These are phyloP conservation scores for Heliamphora exappendiculata DNA, from an alignment of 148 eudicot genomes.

Conservation along the genomic window DNA sequence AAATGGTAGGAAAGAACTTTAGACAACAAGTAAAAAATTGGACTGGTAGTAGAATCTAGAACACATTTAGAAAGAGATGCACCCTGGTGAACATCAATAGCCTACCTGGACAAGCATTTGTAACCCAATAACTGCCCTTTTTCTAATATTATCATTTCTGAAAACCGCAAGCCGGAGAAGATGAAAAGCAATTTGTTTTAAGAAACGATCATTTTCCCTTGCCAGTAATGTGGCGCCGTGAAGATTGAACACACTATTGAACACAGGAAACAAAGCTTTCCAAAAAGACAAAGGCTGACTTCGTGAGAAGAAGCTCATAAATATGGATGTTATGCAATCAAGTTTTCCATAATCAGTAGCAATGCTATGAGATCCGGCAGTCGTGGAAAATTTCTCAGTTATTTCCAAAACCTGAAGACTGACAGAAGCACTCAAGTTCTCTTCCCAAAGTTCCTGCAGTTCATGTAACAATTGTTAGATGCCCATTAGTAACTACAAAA, in stretches of 20 bases:
- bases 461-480: constrained; percentile 1
- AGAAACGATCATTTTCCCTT: constrained; percentile 95
- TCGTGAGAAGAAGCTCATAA: constrained; percentile 82
- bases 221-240: constrained; percentile 94
- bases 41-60: constrained; percentile 7
- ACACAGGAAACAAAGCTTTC: constrained; percentile 82
- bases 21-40: constrained; percentile 1
- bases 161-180: constrained; percentile 96
- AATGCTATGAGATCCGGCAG: constrained; percentile 72
- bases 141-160: constrained; percentile 79
- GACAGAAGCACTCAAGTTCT: constrained; percentile 90
- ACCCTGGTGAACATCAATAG: constrained; percentile 2
- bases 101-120: constrained; percentile 96
- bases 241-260: constrained; percentile 64
- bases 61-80: constrained; percentile 1
- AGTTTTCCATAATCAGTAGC: constrained; percentile 97
- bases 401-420: constrained; percentile 92
- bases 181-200: constrained; percentile 97
- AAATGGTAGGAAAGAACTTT: constrained; percentile 14
- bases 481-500: not conserved
- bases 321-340: constrained; percentile 90
- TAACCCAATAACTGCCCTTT: constrained; percentile 83
- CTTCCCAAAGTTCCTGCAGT: constrained; percentile 99
- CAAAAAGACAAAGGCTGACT: constrained; percentile 82
- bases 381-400: constrained; percentile 72